phyloP scores from a whole-genome alignment of 2,329 filamentous ascomycete genomes.

The Xylogone sp. region DNA sequence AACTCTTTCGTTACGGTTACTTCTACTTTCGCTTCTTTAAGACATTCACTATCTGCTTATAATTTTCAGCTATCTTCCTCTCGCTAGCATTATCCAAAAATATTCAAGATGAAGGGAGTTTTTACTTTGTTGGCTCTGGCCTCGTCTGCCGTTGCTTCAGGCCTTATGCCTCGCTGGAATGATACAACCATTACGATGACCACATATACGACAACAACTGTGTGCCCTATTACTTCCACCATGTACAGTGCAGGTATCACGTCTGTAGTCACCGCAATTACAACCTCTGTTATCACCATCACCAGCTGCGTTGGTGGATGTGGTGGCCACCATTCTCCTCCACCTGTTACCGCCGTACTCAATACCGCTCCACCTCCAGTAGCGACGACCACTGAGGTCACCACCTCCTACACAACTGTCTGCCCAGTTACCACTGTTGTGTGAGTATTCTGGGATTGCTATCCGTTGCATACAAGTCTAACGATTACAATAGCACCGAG shows the following conservation, averaged over 20 bases:
- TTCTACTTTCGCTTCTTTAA: conserved; percentile 9
- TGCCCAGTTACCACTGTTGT: conserved; percentile 34
- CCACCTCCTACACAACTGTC: conserved; percentile 18
- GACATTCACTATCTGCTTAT: conserved; percentile 3
- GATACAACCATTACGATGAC: conserved; percentile 11
- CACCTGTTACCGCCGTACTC: not conserved
- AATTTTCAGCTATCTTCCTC: conserved; percentile 6
- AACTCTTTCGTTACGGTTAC: conserved; percentile 45
- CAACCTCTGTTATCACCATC: conserved; percentile 22
- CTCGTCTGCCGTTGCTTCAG: conserved; percentile 15
- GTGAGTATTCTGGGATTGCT: not conserved
- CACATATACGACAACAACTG: conserved; percentile 17
- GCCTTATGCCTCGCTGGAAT: conserved; percentile 9
- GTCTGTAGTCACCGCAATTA: conserved; percentile 16
- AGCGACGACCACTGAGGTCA: conserved; percentile 14
- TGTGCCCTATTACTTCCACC: conserved; percentile 20
- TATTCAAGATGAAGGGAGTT: conserved; percentile 22
- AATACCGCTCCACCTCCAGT: conserved; percentile 8
- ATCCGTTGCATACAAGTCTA: too few species aligned
- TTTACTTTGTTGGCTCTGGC: conserved; percentile 22
- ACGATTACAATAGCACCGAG: too few species aligned
- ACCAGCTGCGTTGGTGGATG: conserved; percentile 19
- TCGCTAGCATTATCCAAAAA: conserved; percentile 6
- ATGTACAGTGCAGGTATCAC: conserved; percentile 17
- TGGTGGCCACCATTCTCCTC: not conserved